These are phyloP conservation scores for Colletotrichum shisoi DNA, from an alignment of 2,329 filamentous ascomycete species.

Conservation along the genomic window DNA sequence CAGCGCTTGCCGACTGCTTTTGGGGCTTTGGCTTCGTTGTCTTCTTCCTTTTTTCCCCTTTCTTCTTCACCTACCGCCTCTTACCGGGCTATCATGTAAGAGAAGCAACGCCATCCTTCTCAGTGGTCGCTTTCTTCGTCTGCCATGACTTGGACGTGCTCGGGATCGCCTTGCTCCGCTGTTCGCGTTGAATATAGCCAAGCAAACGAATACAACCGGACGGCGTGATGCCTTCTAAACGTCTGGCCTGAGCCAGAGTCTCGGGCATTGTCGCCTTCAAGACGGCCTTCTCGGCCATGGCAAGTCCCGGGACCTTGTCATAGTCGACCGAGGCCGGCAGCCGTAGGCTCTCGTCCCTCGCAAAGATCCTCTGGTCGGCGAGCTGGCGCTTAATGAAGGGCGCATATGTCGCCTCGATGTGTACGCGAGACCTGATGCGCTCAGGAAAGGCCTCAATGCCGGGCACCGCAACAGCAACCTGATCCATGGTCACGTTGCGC, in stretches of 20 bases:
- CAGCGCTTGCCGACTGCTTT: background rate
- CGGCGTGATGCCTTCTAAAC: constrained; percentile 81
- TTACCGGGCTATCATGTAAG: background rate
- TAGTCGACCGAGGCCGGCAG: constrained; percentile 83
- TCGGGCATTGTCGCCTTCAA: constrained; percentile 78
- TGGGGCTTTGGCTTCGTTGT: background rate
- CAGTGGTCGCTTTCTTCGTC: background rate
- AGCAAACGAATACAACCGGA: constrained; percentile 68
- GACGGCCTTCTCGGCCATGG: constrained; percentile 77
- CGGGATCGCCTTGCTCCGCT: constrained; percentile 25
- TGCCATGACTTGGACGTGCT: background rate
- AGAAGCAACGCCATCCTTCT: background rate
- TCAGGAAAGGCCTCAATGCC: constrained; percentile 62
- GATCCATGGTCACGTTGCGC: constrained; percentile 64
- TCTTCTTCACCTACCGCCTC: background rate
- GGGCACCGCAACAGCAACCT: constrained; percentile 66
- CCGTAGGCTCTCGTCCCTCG: constrained; percentile 76
- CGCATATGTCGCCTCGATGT: constrained; percentile 84
- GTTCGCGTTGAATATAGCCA: constrained; percentile 61
- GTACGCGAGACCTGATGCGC: constrained; percentile 72
- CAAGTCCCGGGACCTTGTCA: constrained; percentile 73
- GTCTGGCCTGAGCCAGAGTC: constrained; percentile 84
- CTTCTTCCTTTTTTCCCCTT: background rate
- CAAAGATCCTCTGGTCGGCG: constrained; percentile 70
- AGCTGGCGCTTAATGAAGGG: constrained; percentile 82